These are phyloP conservation scores for Populus tremula DNA, from an alignment of 345 rosid genomes.

Conservation along the genomic window DNA sequence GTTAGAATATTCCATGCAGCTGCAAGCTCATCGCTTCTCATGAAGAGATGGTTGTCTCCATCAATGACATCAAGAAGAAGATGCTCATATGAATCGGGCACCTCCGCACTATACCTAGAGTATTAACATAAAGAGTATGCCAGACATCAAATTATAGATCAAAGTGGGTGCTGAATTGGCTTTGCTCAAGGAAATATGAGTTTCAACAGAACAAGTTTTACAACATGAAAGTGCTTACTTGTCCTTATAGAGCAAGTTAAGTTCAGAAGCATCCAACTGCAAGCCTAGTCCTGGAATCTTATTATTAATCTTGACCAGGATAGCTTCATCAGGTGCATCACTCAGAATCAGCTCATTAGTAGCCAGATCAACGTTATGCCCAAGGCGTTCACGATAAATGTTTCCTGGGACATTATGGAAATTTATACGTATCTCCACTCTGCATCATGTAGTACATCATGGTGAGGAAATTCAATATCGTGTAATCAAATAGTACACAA, in stretches of 20 bases:
- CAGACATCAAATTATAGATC: too few relatives aligned
- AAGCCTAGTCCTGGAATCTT: constrained; percentile 71
- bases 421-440: constrained; percentile 70
- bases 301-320: constrained; percentile 65
- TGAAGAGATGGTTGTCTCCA: constrained; percentile 75
- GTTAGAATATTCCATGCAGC: constrained; percentile 65
- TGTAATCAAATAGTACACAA: not conserved
- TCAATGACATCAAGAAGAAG: constrained; percentile 77
- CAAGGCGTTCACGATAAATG: constrained; percentile 53
- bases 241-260: constrained; percentile 72
- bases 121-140: not conserved
- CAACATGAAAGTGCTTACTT: constrained; percentile 30
- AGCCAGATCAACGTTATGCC: constrained; percentile 46
- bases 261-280: constrained; percentile 75
- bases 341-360: constrained; percentile 65
- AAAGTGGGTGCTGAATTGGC: not conserved
- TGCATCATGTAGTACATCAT: constrained; percentile 26
- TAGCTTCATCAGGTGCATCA: constrained; percentile 67
- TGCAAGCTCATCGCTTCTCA: constrained; percentile 81
- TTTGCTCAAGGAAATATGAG: not conserved
- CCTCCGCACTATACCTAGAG: constrained; percentile 51
- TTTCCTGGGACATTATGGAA: constrained; percentile 69
- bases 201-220: not conserved
- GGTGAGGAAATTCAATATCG: constrained; percentile 1
- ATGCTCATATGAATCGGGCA: constrained; percentile 79